Conservation (phyloP, 164 flowering plant genomes). For the Houttuynia cordata region DNA sequence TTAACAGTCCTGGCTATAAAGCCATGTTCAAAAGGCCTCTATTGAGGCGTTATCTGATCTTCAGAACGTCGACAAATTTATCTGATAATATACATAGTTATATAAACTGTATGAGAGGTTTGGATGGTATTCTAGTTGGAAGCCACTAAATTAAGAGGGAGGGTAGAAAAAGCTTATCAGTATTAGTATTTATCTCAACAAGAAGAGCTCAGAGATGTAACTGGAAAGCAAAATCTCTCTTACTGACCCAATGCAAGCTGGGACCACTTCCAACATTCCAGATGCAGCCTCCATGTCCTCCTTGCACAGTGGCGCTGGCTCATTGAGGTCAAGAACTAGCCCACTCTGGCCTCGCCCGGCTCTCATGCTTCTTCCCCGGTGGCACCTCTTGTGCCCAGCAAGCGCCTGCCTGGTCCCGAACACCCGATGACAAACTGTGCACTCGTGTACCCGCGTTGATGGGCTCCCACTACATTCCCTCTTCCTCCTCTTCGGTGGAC, state of each 20-base stretch:
- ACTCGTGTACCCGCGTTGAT: slow-evolving; percentile 26
- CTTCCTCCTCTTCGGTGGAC: slow-evolving; percentile 9
- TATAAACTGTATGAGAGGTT: too few relatives aligned
- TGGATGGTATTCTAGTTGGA: too few relatives aligned
- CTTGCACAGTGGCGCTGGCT: slow-evolving; percentile 3
- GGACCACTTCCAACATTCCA: slow-evolving; percentile 10
- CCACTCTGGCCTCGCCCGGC: not conserved
- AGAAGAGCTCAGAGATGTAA: not conserved
- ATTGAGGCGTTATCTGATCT: too few relatives aligned
- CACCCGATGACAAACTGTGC: slow-evolving; percentile 35
- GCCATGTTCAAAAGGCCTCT: too few relatives aligned
- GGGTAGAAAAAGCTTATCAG: too few relatives aligned
- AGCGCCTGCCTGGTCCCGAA: slow-evolving; percentile 50
- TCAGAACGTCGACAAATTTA: too few relatives aligned
- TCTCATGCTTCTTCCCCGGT: slow-evolving; percentile 23
- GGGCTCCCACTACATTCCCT: slow-evolving; percentile 26
- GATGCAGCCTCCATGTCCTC: slow-evolving; percentile 6
- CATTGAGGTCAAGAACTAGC: slow-evolving; percentile 6
- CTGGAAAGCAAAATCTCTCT: not conserved
- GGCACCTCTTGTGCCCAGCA: slow-evolving; percentile 61
- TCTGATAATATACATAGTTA: too few relatives aligned
- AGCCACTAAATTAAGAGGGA: too few relatives aligned
- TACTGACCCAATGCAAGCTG: slow-evolving; percentile 3
- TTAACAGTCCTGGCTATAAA: too few relatives aligned
- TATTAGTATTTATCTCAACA: too few relatives aligned